Conservation (phyloP, 1,284 basidiomycete species). For the Marasmius tenuissimus region DNA sequence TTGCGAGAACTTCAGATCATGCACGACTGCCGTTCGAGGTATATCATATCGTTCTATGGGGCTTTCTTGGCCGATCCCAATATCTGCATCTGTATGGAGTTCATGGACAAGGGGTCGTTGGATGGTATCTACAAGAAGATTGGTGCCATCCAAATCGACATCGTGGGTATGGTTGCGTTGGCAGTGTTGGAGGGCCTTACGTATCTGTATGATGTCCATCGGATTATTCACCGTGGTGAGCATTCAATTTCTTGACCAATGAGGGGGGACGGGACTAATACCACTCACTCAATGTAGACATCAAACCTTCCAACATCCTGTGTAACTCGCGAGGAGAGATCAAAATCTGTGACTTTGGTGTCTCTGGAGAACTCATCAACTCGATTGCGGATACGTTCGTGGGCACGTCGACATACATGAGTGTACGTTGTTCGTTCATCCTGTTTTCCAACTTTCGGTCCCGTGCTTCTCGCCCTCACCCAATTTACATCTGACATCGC, state of each 20-base stretch:
- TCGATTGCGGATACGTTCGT: slow-evolving; percentile 99
- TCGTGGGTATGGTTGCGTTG: slow-evolving; percentile 89
- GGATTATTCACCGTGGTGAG: slow-evolving; percentile 98
- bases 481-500: neutral
- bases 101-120: slow-evolving; percentile 89
- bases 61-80: slow-evolving; percentile 96
- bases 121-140: slow-evolving; percentile 95
- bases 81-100: slow-evolving; percentile 99
- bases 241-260: slow-evolving; percentile 9
- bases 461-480: too few relatives aligned
- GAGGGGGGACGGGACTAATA: neutral
- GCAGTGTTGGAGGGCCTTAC: slow-evolving; percentile 93
- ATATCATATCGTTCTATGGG: slow-evolving; percentile 96
- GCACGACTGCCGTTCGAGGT: slow-evolving; percentile 92
- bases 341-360: slow-evolving; percentile 99
- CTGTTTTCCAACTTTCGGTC: slow-evolving; percentile 2
- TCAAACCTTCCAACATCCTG: slow-evolving; percentile 98
- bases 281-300: slow-evolving; percentile 57
- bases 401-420: slow-evolving; percentile 99
- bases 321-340: slow-evolving; percentile 93
- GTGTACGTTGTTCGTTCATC: slow-evolving; percentile 58
- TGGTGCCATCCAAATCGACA: slow-evolving; percentile 86
- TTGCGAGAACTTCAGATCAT: slow-evolving; percentile 97
- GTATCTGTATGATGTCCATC: slow-evolving; percentile 98
- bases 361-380: slow-evolving; percentile 98